Evolutionary conservation across 192 early-diverging fungal species (phyloP), one percentile per base, ranked within the genome.

Genomic region (Blastocladiella britannica): DNA sequence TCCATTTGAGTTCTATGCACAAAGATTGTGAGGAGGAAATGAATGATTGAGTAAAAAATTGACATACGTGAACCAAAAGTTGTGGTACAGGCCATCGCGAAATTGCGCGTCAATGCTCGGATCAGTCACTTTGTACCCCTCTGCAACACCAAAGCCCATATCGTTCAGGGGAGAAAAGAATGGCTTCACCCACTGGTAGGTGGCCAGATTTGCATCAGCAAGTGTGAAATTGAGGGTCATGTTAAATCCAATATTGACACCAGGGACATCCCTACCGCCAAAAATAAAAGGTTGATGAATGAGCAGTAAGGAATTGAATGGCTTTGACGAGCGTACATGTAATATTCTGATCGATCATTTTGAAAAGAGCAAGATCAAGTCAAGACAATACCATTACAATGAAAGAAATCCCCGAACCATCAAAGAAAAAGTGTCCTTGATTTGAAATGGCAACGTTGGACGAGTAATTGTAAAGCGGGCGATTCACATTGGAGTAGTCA

Each of bases 211-310:
- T 18, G 55, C 22, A 27, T 56, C 30, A 27, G 26, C 24, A 23
- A 56, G 55, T 18, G 55, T 26, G 15, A 56, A 29, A 27, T 27
- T 56, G 25, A 56, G 55, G 24, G 55, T 26, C 2, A 56, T 30
- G 28, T 27, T 27, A 9, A 29, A 56, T 27, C 20, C 28, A 30
- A 56, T 56, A 27, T 56, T 56, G 55, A 56, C 20, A 4, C 30
- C 26, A 18, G 55, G 55, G 3, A 30, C 30, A 27, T 56, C 55
- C 37, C 37, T 47, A 20, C 9, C 2, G n/a, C 15, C 2, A 1
- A 47, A 47, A 47, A 9, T 20, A 47, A 20, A 9, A 47, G 15
- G n/a, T n/a, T n/a, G n/a, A n/a, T n/a, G n/a, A n/a, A n/a, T n/a
- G n/a, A n/a, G n/a, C n/a, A n/a, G n/a, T n/a, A n/a, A n/a, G n/a